Evolutionary conservation across 2,329 filamentous ascomycete genomes (phyloP), one percentile per base, ranked within the genome.

Genomic region (Penicillium glabrum): DNA sequence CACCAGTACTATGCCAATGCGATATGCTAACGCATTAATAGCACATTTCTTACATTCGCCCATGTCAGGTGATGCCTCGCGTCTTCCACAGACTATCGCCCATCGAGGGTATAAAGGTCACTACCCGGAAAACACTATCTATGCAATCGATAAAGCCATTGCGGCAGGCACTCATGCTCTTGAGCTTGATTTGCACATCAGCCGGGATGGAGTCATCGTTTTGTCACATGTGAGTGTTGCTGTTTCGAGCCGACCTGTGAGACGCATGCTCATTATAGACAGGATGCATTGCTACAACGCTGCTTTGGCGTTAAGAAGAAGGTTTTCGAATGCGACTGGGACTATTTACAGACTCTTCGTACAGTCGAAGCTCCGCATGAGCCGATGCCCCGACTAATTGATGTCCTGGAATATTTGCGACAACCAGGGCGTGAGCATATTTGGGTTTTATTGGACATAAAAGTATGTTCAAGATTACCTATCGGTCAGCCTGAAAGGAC

Each of bases 371-470:
- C 83, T 59, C 91, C 91, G 9, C 82, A 85, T 54, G 83, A 90
- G 70, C 79, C 81, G 1, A 88, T 98, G 86, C 86, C 92, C 5
- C 81, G 89, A 29, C 78, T 98, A 13, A 66, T 75, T 23, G 93
- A 97, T 67, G 76, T 97, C 52, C 78, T 97, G 9, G 80, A 84
- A 57, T 93, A 88, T 68, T 73, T 98, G 51, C 80, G 83, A 0
- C 78, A 83, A 62, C 87, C 87, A 0, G 87, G 81, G 1, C 72
- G 83, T 39, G 85, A 90, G 66, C 73, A 88, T 44, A 80, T 93
- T 10, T 96, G 93, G 93, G 67, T 95, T 6, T 74, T 97, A 59
- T 79, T 98, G 3, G 93, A 98, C 72, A 90, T 98, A 72, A 98
- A 97, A 80, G 87, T 90, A 73, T 21, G 29, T 50, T 21, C 19